Percentiles rank a stretch among this genome's conserved stretches.
Evolutionary conservation across 2,329 filamentous ascomycete species (phyloP).

Genomic region (Hypoxylon sp.): DNA sequence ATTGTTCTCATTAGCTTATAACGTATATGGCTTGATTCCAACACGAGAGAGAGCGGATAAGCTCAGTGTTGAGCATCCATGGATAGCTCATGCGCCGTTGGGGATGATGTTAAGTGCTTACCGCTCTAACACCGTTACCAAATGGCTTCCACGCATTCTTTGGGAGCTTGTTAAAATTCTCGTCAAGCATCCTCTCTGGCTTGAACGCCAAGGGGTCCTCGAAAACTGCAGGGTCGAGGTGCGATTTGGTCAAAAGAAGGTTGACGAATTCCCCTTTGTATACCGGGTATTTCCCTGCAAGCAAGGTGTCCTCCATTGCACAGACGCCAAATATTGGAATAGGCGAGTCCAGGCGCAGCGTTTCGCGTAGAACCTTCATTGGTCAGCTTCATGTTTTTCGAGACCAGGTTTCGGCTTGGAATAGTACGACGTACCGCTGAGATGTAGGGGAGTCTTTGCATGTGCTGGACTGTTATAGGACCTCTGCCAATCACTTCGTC

Average conservation of each 20-base stretch:
- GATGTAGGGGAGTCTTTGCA: conserved; percentile 65
- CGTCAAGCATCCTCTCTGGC: conserved; percentile 73
- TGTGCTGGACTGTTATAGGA: conserved; percentile 60
- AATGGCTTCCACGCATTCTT: conserved; percentile 64
- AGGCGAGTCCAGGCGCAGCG: conserved; percentile 63
- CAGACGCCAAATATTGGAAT: conserved; percentile 62
- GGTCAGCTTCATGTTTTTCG: conserved; percentile 9
- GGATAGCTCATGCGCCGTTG: not conserved
- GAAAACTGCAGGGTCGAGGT: conserved; percentile 68
- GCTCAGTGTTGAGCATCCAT: not conserved
- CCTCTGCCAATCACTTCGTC: conserved; percentile 62
- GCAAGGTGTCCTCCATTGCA: conserved; percentile 57
- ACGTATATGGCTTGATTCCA: not conserved
- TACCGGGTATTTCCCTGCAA: conserved; percentile 67
- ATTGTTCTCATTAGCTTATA: not conserved
- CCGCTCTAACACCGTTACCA: conserved; percentile 63
- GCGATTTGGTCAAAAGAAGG: conserved; percentile 61
- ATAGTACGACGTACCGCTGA: conserved; percentile 54
- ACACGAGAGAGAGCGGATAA: not conserved
- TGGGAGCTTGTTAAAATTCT: conserved; percentile 57
- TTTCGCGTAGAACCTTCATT: conserved; percentile 62
- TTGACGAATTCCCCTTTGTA: conserved; percentile 59
- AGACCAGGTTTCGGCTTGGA: not conserved
- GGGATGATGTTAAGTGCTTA: conserved; percentile 17
- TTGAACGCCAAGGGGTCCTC: conserved; percentile 70